These are phyloP conservation scores for Letharia lupina DNA, from an alignment of 495 filamentous ascomycete genomes.

Conservation along the genomic window DNA sequence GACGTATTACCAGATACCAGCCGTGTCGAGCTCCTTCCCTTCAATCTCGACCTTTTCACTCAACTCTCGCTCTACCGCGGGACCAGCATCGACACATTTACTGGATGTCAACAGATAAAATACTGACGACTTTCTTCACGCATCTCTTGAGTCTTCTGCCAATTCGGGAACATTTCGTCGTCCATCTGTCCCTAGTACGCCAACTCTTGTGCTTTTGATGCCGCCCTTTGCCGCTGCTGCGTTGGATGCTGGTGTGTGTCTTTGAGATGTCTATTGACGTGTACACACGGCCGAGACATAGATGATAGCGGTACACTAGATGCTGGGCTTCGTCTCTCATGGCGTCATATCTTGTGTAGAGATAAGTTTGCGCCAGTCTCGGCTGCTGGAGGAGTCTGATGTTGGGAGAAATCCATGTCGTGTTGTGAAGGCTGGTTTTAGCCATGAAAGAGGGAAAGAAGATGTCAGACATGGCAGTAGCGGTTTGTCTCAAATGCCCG, in stretches of 20 bases:
- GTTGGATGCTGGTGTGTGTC: background rate
- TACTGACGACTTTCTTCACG: background rate
- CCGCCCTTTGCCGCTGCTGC: background rate
- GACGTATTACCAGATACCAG: too few relatives aligned
- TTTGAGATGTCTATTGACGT: background rate
- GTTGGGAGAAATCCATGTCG: background rate
- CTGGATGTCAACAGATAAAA: background rate
- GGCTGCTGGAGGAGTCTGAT: background rate
- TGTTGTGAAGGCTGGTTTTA: too few relatives aligned
- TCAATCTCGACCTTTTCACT: too few relatives aligned
- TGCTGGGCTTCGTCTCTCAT: background rate
- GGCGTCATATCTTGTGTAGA: background rate
- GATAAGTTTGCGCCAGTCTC: background rate
- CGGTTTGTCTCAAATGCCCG: too few relatives aligned
- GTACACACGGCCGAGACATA: background rate
- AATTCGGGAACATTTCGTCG: background rate
- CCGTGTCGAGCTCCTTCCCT: too few relatives aligned
- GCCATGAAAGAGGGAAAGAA: too few relatives aligned
- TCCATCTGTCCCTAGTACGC: background rate
- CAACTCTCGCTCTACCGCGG: too few relatives aligned
- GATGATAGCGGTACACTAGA: background rate
- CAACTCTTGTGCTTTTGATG: background rate
- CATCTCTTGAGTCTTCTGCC: background rate
- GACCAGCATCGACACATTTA: too few relatives aligned
- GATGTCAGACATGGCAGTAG: too few relatives aligned